Conservation (phyloP, 257 asterid genomes). For the Gentiana dahurica region DNA sequence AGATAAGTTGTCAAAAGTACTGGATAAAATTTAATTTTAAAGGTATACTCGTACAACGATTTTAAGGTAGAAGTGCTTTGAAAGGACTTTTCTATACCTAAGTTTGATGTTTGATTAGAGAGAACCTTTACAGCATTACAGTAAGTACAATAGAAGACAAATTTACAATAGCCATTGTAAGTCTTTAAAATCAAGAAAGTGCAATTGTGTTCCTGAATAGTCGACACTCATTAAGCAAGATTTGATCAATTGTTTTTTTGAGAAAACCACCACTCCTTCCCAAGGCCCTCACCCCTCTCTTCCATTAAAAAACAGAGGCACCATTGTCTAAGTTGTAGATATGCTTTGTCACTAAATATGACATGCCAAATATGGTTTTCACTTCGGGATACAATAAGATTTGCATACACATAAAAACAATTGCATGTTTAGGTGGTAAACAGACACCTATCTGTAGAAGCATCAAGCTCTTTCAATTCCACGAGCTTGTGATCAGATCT, state of each 20-base stretch:
- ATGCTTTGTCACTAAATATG: neutral
- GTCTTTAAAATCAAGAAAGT: too few relatives aligned
- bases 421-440: too few relatives aligned
- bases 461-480: conserved; percentile 20
- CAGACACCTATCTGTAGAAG: neutral
- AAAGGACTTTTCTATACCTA: neutral
- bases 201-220: too few relatives aligned
- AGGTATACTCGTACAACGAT: too few relatives aligned
- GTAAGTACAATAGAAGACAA: neutral
- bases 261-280: too few relatives aligned
- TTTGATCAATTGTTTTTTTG: too few relatives aligned
- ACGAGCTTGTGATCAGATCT: conserved; percentile 23
- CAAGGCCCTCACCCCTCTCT: neutral
- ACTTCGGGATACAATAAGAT: too few relatives aligned
- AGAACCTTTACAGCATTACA: neutral
- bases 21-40: too few relatives aligned
- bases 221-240: too few relatives aligned
- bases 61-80: too few relatives aligned
- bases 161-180: too few relatives aligned
- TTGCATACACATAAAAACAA: too few relatives aligned
- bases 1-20: neutral
- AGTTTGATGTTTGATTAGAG: neutral
- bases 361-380: neutral
- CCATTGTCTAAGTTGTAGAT: neutral
- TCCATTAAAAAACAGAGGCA: neutral